Conservation (phyloP, 164 flowering plant genomes). For the Stephania cephalantha region DNA sequence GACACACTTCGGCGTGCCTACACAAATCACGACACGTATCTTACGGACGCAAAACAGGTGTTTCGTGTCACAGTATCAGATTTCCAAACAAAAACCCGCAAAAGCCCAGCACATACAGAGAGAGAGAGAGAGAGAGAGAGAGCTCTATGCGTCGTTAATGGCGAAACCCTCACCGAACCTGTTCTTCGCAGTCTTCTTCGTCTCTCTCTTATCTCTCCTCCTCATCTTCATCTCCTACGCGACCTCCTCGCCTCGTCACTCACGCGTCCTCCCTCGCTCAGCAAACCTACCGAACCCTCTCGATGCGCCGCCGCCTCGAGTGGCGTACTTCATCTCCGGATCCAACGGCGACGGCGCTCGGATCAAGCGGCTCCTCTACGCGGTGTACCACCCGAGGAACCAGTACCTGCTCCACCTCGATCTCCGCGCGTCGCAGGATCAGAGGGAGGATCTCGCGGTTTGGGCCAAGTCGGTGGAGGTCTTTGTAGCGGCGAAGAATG, state of each 20-base stretch:
- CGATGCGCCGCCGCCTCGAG: slow-evolving; percentile 16
- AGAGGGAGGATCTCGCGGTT: slow-evolving; percentile 21
- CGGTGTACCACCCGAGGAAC: slow-evolving; percentile 31
- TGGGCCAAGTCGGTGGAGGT: slow-evolving; percentile 14
- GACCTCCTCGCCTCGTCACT: not conserved
- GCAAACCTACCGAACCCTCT: slow-evolving; percentile 11
- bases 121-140: not conserved
- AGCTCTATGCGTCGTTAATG: not conserved
- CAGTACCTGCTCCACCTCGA: slow-evolving; percentile 29
- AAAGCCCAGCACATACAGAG: slow-evolving; percentile 2
- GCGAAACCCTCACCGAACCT: slow-evolving; percentile 6
- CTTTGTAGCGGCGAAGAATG: slow-evolving; percentile 19
- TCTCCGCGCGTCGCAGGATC: slow-evolving; percentile 14
- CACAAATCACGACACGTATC: no score
- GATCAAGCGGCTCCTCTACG: slow-evolving; percentile 20
- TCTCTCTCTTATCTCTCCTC: slow-evolving; percentile 11
- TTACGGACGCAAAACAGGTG: no score
- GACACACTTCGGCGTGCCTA: no score
- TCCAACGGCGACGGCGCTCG: slow-evolving; percentile 22
- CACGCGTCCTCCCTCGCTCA: slow-evolving; percentile 4
- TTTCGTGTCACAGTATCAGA: not conserved
- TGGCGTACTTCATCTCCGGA: slow-evolving; percentile 31
- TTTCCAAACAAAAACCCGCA: not conserved
- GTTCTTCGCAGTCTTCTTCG: not conserved
- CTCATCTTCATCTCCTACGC: slow-evolving; percentile 7